Evolutionary conservation across 179 eudicot genomes (phyloP), one percentile per base, ranked within the genome.

Genomic region (Corrigiola litoralis): DNA sequence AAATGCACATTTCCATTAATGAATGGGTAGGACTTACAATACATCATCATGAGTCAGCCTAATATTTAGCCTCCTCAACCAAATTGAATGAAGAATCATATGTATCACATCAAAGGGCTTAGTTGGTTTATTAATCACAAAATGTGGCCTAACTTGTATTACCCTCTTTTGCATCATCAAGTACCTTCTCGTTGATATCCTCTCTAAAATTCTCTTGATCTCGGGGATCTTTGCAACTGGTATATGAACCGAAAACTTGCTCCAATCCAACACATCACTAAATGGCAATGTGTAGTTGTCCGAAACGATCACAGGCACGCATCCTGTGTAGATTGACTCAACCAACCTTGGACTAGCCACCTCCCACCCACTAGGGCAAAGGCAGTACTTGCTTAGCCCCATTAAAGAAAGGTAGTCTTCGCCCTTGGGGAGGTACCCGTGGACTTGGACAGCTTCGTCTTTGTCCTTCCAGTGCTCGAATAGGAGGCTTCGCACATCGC

Each of bases 321-420:
- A 85, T 9, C 78, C 85, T 2, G 84, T 62, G 67, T 79, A 72
- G 2, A 85, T 80, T 0, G 85, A 77, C 74, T 80, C 85, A 0
- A 85, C 72, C 6, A 85, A 12, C 58, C 87, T 68, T 11, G 90
- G 84, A 57, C 90, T 82, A 4, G 87, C 90, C 9, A 85, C 90
- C 56, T 85, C 90, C 67, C 80, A 85, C 2, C 90, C 90, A 41
- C 87, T 82, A 5, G 90, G 90, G 61, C 90, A 85, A 31, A 85
- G 72, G 29, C 90, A 85, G 23, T 53, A 85, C 61, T 67, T 80
- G 64, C 78, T 80, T 13, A 61, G 57, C 2, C 56, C 46, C 82
- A 82, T 75, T 28, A 77, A 20, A 31, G 54, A 58, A 21, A 13
- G 36, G 55, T 85, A 85, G 33, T 74, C 68, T 57, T 67, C 55